Base-by-base conservation (phyloP, 345 rosid species). In the Salix udensis region DNA sequence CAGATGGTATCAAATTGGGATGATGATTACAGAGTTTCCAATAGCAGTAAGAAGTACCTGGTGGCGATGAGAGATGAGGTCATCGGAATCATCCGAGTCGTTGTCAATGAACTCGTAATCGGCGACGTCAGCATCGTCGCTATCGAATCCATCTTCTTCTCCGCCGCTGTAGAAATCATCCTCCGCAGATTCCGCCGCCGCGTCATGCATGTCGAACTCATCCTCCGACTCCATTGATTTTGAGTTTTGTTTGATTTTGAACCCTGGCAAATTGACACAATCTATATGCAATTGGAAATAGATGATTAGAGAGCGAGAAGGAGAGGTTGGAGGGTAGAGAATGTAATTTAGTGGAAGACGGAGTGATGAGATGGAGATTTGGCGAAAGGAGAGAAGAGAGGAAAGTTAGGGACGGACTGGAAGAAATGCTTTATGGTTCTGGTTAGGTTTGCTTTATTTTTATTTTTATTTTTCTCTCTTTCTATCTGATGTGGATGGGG, bases 111-210 rank as follows among this genome's bases (percentile, higher is more conserved):
- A 92, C 83, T 83, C 91, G 74, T 85, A 92, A 70, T 89, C 97
- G 65, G 84, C 89, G 23, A 79, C 76, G 75, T 90, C 91, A 42
- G 87, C 88, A 74, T 84, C 88, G 28, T 89, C 89, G 81, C 79
- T 82, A 65, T 85, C 91, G 60, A 72, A 77, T 0, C 77, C 83
- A 19, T 85, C 82, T 18, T 85, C 93, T 23, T 87, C 95, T 46
- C 87, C 88, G 76, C 94, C 95, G 82, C 94, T 88, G 80, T 92
- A 92, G 88, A 89, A 91, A 82, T 87, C 92, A 53, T 92, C 97
- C 64, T 90, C 94, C 48, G 83, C 93, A 2, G 90, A 87, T 72
- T 86, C 89, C 76, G 82, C 83, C 30, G 78, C 80, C 26, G 88
- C 85, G 67, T 88, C 90, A 7, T 84, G 87, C 90, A 88, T 87